Evolutionary conservation across 306 rosid species (phyloP), one percentile per base, ranked within the genome.

Genomic region (Abrus precatorius): DNA sequence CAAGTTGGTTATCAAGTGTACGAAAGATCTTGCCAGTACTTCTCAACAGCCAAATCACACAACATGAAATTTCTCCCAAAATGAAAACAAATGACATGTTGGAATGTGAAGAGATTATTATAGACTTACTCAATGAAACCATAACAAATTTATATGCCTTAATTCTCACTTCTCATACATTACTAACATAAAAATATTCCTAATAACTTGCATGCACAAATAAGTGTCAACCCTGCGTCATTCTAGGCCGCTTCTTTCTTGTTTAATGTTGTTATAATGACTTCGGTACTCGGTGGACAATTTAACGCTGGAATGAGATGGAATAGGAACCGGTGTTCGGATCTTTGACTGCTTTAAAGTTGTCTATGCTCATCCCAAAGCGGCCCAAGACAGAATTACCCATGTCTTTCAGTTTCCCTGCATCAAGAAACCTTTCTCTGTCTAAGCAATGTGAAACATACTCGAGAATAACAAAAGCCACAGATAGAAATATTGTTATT

Each of bases 281-380:
- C 71, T 59, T 30, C 20, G 20, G 20, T 20, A 20, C 20, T 20
- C 20, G 20, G 20, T 20, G 20, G 20, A 33, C 14, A 66, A 77
- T 83, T 67, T 89, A 91, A 28, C 50, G 94, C 70, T 92, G 94
- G 90, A 92, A 93, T 57, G 91, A 85, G 59, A 95, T 20, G 47
- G 99, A 95, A 81, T 95, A 95, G 30, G 97, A 95, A 72, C 99
- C 97, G 10, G 97, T 89, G 85, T 90, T 93, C 32, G 97, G 97
- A 85, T 95, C 97, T 87, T 95, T 81, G 53, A 93, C 95, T 33
- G 98, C 84, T 76, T 95, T 92, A 79, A 95, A 95, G 89, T 91
- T 92, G 87, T 92, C 98, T 0, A 87, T 63, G 33, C 93, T 95
- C 98, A 95, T 93, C 34, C 99, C 99, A 50, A 93, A 95, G 69